Conservation (phyloP, 768 basidiomycete species). For the Krasilnikovozyma curviuscula region DNA sequence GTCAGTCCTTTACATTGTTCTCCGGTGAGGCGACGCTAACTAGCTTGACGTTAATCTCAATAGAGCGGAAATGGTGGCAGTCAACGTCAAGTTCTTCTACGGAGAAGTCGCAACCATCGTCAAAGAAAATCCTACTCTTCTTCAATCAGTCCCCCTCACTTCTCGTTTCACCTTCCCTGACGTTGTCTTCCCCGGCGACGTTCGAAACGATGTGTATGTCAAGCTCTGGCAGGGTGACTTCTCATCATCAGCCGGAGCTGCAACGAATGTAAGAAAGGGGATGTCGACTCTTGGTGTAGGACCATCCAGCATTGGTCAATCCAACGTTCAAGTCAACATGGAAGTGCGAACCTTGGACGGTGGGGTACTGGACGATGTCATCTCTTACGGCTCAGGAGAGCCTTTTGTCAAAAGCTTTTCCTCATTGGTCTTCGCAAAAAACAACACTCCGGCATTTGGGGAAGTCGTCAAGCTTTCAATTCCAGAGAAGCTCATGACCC, state of each 20-base stretch:
- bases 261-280: slow-evolving; percentile 28
- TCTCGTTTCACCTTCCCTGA: slow-evolving; percentile 84
- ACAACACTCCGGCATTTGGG: slow-evolving; percentile 73
- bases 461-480: slow-evolving; percentile 78
- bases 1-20: slow-evolving; percentile 29
- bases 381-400: slow-evolving; percentile 65
- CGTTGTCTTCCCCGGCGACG: slow-evolving; percentile 77
- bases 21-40: not conserved
- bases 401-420: slow-evolving; percentile 58
- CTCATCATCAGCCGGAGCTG: slow-evolving; percentile 27
- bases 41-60: not conserved
- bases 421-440: slow-evolving; percentile 77
- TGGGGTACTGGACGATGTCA: slow-evolving; percentile 45
- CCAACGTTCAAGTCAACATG: slow-evolving; percentile 73
- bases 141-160: slow-evolving; percentile 64
- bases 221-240: slow-evolving; percentile 81
- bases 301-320: slow-evolving; percentile 35
- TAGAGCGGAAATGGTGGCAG: slow-evolving; percentile 71
- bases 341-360: slow-evolving; percentile 67
- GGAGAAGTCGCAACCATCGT: slow-evolving; percentile 59
- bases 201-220: slow-evolving; percentile 88
- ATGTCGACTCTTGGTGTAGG: slow-evolving; percentile 20
- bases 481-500: slow-evolving; percentile 43
- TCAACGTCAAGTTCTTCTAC: slow-evolving; percentile 67
- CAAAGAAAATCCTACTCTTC: slow-evolving; percentile 61